Conservation (phyloP, 1,284 basidiomycete species). For the Marasmius sp. region DNA sequence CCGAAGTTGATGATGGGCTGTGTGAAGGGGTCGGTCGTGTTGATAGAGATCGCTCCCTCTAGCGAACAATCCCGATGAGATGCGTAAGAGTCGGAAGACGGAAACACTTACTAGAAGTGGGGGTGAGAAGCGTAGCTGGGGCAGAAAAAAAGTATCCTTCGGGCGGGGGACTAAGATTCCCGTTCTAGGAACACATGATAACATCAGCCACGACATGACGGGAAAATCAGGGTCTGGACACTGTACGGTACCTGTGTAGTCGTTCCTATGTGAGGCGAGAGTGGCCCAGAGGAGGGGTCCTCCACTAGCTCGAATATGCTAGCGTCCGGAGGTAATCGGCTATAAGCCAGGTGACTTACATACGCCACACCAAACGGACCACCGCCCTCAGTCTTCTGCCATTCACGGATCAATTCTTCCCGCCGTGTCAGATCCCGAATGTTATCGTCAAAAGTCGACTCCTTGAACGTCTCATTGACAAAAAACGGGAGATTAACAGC, state of each 20-base stretch:
- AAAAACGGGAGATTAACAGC: neutral
- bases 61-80: neutral
- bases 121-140: neutral
- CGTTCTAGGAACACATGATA: neutral
- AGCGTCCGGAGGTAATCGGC: neutral
- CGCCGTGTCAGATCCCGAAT: neutral
- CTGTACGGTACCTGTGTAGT: neutral
- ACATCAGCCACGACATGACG: neutral
- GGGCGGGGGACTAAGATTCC: neutral
- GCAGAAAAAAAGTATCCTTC: neutral
- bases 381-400: neutral
- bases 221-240: neutral
- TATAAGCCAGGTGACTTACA: neutral
- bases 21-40: constrained; percentile 14
- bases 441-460: neutral
- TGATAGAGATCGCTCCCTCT: constrained; percentile 15
- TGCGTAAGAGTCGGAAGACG: neutral
- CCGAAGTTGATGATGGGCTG: constrained; percentile 15
- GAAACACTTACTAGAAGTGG: neutral
- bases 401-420: neutral
- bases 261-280: neutral
- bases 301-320: neutral
- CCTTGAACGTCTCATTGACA: neutral
- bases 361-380: neutral
- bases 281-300: neutral